Evolutionary conservation across 1,284 basidiomycete genomes (phyloP), one percentile per base, ranked within the genome.

Genomic region (Serendipita sp.): DNA sequence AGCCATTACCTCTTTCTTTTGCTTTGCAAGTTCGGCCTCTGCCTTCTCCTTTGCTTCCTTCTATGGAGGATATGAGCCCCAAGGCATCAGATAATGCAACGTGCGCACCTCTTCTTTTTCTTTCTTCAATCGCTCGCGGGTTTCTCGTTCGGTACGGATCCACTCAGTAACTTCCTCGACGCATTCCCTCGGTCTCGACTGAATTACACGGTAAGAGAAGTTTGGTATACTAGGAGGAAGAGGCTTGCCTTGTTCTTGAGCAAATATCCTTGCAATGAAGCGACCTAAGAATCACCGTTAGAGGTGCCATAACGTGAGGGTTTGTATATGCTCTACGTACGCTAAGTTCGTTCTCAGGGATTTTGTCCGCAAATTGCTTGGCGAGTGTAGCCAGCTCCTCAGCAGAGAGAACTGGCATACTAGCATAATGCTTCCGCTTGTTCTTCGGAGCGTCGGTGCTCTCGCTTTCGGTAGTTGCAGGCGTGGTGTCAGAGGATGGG

Each of bases 291-390:
- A 63, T 29, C 58, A 15, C 22, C 32, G n/a, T n/a, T 10, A 41
- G n/a, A 43, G 4, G 12, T 17, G 43, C 34, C 10, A 60, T 6
- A 29, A n/a, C 5, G 38, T 8, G 8, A 22, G 4, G 15, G 32
- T 30, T 50, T 60, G 34, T 34, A 29, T 60, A 34, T 17, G 61
- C 50, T 64, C 53, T 17, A 77, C 84, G 68, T 69, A 88, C 89
- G 68, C 88, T 90, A 61, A 93, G 77, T 72, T 91, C 88, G 68
- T 87, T 80, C 70, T 91, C 86, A 50, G 87, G 87, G 64, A 91
- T 88, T 17, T 83, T 77, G 42, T 83, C 82, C 63, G 82, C 85
- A 70, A 90, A 91, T 53, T 80, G 78, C 74, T 87, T 87, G 61
- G 88, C 88, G 65, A 90, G 81, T 55, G 78, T 78, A 68, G 77